Evolutionary conservation across 2,329 filamentous ascomycete species (phyloP).

Genomic region (Trichoderma sp.): DNA sequence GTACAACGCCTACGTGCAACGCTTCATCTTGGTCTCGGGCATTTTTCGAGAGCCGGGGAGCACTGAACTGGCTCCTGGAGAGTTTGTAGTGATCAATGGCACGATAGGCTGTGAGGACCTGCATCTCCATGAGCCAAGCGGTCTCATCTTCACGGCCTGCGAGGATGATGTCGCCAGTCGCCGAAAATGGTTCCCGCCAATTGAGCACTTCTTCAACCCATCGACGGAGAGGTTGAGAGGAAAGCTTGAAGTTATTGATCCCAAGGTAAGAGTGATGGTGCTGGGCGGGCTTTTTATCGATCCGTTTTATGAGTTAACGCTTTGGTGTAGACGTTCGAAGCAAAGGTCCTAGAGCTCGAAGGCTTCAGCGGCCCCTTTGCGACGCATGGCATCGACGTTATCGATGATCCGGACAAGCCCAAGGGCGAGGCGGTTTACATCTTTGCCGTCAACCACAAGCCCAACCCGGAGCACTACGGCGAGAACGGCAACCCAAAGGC

Average conservation of each 20-base stretch:
- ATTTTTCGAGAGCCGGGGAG: constrained; percentile 35
- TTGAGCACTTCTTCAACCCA: constrained; percentile 47
- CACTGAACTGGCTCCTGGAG: constrained; percentile 33
- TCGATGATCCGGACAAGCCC: constrained; percentile 48
- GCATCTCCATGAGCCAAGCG: constrained; percentile 54
- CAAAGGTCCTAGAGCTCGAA: constrained; percentile 43
- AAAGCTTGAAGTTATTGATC: constrained; percentile 56
- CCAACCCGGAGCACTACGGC: constrained; percentile 47
- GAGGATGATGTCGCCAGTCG: constrained; percentile 48
- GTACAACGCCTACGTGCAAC: constrained; percentile 15
- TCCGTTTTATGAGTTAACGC: neutral
- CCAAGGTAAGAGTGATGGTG: constrained; percentile 45
- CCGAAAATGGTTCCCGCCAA: constrained; percentile 56
- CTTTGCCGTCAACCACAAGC: constrained; percentile 62
- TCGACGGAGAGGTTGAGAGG: constrained; percentile 45
- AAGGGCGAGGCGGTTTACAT: constrained; percentile 55
- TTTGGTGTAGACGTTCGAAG: constrained; percentile 45
- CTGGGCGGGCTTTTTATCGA: neutral
- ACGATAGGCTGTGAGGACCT: constrained; percentile 63
- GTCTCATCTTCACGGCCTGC: constrained; percentile 59
- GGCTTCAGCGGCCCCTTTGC: constrained; percentile 55
- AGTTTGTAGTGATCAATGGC: constrained; percentile 50
- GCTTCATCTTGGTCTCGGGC: constrained; percentile 34
- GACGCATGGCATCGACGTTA: constrained; percentile 63
- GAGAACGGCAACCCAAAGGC: constrained; percentile 33